Percentiles rank a stretch among this genome's conserved stretches.
These are phyloP conservation scores for Hypoxylon intermedium DNA, from an alignment of 495 filamentous ascomycete species.

Conservation along the genomic window DNA sequence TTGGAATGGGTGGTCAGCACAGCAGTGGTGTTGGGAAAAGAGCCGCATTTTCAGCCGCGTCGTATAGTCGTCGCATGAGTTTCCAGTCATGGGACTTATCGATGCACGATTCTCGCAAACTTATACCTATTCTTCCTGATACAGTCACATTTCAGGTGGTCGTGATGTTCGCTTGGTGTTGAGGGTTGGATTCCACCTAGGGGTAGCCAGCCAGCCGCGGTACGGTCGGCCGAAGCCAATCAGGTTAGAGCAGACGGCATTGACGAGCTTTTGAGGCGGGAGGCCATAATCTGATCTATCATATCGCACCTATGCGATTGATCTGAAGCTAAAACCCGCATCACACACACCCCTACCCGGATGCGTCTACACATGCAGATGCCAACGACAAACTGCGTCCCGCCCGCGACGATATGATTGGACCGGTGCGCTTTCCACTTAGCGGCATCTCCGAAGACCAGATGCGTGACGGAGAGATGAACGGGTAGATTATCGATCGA, in stretches of 20 bases:
- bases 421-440: constrained; percentile 7
- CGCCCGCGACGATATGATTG: constrained; percentile 13
- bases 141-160: not conserved
- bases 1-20: constrained; percentile 22
- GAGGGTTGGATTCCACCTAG: not conserved
- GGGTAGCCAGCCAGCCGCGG: not conserved
- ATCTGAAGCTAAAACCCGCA: not conserved
- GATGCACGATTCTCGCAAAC: not conserved
- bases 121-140: not conserved
- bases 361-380: constrained; percentile 12
- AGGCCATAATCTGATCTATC: constrained; percentile 23
- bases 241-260: constrained; percentile 10
- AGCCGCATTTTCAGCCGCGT: constrained; percentile 19
- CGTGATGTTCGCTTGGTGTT: not conserved
- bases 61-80: not conserved
- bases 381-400: constrained; percentile 7
- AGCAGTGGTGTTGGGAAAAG: not conserved
- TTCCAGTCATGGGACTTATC: not conserved
- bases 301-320: constrained; percentile 3
- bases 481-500: constrained; percentile 21
- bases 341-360: constrained; percentile 8
- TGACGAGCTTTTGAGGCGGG: constrained; percentile 2
- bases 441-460: constrained; percentile 19
- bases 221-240: not conserved
- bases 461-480: constrained; percentile 6